phyloP scores from a whole-genome alignment of 164 flowering plant genomes.

The Cinnamomum chago region DNA sequence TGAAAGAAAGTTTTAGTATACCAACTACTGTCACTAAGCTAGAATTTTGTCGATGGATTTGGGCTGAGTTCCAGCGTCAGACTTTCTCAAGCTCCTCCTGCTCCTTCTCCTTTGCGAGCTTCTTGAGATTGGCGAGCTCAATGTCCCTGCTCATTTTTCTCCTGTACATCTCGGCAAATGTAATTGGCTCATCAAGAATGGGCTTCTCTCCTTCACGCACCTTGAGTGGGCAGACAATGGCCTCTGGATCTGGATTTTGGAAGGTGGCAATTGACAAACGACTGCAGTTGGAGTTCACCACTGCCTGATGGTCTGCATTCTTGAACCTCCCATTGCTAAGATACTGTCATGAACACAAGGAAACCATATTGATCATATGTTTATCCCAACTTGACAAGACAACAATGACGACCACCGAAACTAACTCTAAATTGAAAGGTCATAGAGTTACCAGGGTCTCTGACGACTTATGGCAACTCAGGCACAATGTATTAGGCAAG shows the following conservation, averaged over 20 bases:
- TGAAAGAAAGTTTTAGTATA: no score
- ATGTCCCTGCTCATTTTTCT: conserved; percentile 74
- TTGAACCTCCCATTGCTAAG: conserved; percentile 91
- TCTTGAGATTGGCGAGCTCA: conserved; percentile 72
- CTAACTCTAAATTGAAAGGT: neutral
- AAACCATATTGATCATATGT: neutral
- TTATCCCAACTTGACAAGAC: neutral
- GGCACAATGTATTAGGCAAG: neutral
- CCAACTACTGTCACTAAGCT: neutral
- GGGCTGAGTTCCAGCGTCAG: neutral
- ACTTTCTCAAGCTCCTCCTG: neutral
- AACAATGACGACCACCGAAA: neutral
- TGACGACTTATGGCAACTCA: no score
- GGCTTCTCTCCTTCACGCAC: conserved; percentile 71
- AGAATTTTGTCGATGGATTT: neutral
- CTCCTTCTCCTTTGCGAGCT: conserved; percentile 41
- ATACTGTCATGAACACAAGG: conserved; percentile 28
- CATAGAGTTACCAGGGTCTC: neutral
- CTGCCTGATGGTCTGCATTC: conserved; percentile 91
- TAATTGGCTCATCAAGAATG: conserved; percentile 55
- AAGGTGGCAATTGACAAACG: conserved; percentile 77
- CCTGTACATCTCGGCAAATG: conserved; percentile 75
- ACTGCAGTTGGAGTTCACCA: conserved; percentile 74
- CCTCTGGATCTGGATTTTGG: conserved; percentile 83
- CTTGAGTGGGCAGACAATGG: conserved; percentile 59